phyloP scores from a whole-genome alignment of 2,329 filamentous ascomycete species.

The Dactylonectria macrodidyma region DNA sequence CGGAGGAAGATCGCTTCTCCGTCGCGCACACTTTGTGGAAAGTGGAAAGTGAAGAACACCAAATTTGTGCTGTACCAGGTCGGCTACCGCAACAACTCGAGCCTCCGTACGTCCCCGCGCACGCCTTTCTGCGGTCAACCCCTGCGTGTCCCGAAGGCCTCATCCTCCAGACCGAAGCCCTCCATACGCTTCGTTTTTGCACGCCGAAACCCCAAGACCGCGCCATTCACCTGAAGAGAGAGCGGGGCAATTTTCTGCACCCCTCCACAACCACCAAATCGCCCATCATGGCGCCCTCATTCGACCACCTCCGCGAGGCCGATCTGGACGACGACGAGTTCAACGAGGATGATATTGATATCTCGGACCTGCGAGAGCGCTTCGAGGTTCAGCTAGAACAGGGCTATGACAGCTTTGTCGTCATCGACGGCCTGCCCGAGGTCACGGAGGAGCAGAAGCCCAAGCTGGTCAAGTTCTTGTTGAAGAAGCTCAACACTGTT shows the following conservation, averaged over 20 bases:
- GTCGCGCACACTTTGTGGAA: conserved; percentile 58
- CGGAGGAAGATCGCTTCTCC: conserved; percentile 58
- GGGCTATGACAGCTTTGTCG: conserved; percentile 95
- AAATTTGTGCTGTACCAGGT: conserved; percentile 55
- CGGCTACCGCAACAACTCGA: conserved; percentile 46
- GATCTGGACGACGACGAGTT: conserved; percentile 89
- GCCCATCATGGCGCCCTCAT: conserved; percentile 87
- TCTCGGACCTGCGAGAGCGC: conserved; percentile 93
- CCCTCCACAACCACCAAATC: conserved; percentile 51
- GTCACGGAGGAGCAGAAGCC: conserved; percentile 92
- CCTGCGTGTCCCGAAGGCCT: conserved; percentile 41
- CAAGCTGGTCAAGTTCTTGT: conserved; percentile 95
- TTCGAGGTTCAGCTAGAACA: conserved; percentile 97
- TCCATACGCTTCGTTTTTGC: conserved; percentile 35
- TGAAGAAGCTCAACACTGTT: conserved; percentile 91
- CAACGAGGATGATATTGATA: conserved; percentile 94
- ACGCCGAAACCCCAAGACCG: conserved; percentile 36
- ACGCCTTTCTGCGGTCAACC: conserved; percentile 42
- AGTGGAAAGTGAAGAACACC: conserved; percentile 52
- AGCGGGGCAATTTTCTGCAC: conserved; percentile 57
- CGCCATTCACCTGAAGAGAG: conserved; percentile 42
- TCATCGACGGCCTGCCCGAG: conserved; percentile 92
- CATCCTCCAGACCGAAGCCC: conserved; percentile 37
- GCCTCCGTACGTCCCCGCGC: conserved; percentile 49
- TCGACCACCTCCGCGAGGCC: conserved; percentile 92